phyloP scores from a whole-genome alignment of 1,139 yeast species.

The Kodamaea sp. region DNA sequence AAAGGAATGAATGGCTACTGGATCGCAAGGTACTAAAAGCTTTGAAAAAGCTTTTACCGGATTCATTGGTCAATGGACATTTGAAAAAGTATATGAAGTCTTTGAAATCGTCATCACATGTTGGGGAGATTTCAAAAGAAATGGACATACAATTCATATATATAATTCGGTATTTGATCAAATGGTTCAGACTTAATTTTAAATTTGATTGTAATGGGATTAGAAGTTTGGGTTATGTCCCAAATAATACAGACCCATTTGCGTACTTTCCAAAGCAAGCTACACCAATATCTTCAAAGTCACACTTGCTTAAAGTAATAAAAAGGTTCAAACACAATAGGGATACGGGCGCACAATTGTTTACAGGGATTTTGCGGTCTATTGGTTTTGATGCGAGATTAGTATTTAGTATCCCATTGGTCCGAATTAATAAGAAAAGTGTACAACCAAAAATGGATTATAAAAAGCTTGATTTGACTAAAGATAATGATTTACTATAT shows the following conservation, averaged over 20 bases:
- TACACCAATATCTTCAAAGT: constrained; percentile 12
- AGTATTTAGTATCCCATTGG: constrained; percentile 33
- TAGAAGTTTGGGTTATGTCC: constrained; percentile 32
- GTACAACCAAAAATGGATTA: constrained; percentile 26
- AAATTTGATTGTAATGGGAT: constrained; percentile 33
- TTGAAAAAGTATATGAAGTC: constrained; percentile 18
- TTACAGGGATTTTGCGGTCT: constrained; percentile 30
- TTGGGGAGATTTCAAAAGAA: constrained; percentile 5
- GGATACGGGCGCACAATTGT: constrained; percentile 37
- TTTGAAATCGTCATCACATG: constrained; percentile 2
- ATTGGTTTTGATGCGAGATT: constrained; percentile 33
- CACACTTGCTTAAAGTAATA: constrained; percentile 18
- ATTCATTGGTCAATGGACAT: constrained; percentile 16
- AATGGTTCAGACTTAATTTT: constrained; percentile 38
- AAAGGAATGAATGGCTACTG: constrained; percentile 25
- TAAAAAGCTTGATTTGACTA: constrained; percentile 21
- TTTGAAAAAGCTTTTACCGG: constrained; percentile 28
- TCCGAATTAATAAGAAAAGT: constrained; percentile 16
- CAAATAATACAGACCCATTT: constrained; percentile 10
- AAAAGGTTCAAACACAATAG: constrained; percentile 32
- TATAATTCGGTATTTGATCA: constrained; percentile 32
- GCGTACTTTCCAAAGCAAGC: constrained; percentile 23
- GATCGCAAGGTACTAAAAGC: constrained; percentile 19
- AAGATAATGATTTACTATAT: constrained; percentile 34
- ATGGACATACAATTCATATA: constrained; percentile 27